phyloP scores from a whole-genome alignment of 2,329 filamentous ascomycete species.

The Byssoonygena ceratinophila region DNA sequence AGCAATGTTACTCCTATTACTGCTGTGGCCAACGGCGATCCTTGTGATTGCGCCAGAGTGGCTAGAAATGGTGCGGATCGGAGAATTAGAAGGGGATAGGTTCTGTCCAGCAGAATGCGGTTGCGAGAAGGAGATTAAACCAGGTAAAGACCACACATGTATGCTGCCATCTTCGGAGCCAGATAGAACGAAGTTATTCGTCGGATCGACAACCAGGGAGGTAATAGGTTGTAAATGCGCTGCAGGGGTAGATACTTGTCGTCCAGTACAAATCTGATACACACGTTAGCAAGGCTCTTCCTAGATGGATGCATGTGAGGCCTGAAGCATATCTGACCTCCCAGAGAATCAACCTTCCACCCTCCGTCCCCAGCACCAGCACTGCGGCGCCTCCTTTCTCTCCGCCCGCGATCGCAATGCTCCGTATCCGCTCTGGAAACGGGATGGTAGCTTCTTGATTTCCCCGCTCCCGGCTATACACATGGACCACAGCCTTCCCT shows the following conservation, averaged over 20 bases:
- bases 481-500: constrained; percentile 84
- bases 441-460: constrained; percentile 82
- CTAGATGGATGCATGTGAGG: background rate
- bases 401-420: constrained; percentile 60
- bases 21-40: constrained; percentile 53
- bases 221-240: constrained; percentile 49
- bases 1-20: constrained; percentile 66
- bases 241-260: constrained; percentile 36
- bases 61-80: constrained; percentile 65
- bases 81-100: constrained; percentile 46
- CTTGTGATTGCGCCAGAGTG: constrained; percentile 45
- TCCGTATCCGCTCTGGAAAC: constrained; percentile 76
- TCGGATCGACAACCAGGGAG: constrained; percentile 58
- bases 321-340: constrained; percentile 52
- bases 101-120: constrained; percentile 34
- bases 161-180: constrained; percentile 64
- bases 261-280: constrained; percentile 34
- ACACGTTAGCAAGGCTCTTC: constrained; percentile 5
- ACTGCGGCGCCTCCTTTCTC: constrained; percentile 43
- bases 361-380: constrained; percentile 68
- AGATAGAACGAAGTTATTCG: constrained; percentile 43
- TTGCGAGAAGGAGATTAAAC: constrained; percentile 55
- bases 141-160: constrained; percentile 78
- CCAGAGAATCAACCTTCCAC: constrained; percentile 82
- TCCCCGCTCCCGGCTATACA: constrained; percentile 73